These are phyloP conservation scores for Plenodomus lindquistii DNA, from an alignment of 2,329 filamentous ascomycete species.

Conservation along the genomic window DNA sequence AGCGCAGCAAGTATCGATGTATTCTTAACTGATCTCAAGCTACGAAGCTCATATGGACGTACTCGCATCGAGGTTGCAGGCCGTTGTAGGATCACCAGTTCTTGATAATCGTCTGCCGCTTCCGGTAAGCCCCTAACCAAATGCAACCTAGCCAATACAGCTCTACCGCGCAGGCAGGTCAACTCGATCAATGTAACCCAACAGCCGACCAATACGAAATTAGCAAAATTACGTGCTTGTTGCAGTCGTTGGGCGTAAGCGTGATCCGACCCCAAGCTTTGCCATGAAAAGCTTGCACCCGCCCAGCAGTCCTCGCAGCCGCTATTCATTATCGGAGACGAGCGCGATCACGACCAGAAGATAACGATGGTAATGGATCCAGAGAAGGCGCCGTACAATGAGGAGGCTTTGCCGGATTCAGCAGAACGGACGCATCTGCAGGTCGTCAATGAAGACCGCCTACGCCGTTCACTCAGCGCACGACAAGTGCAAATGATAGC, in stretches of 20 bases:
- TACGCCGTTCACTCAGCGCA: slow-evolving; percentile 32
- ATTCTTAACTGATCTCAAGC: too few species aligned
- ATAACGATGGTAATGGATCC: slow-evolving; percentile 16
- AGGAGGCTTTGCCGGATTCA: slow-evolving; percentile 13
- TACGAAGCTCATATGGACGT: too few species aligned
- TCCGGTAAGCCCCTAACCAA: background rate
- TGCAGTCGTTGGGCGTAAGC: slow-evolving; percentile 7
- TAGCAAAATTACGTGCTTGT: slow-evolving; percentile 27
- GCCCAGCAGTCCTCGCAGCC: slow-evolving; percentile 7
- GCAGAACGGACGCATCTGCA: slow-evolving; percentile 12
- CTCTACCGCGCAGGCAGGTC: background rate
- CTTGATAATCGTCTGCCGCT: background rate
- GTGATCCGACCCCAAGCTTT: slow-evolving; percentile 11
- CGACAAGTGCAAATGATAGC: slow-evolving; percentile 66
- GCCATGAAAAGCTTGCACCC: slow-evolving; percentile 27
- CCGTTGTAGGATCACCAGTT: background rate
- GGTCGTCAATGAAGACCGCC: slow-evolving; percentile 26
- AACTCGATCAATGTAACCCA: slow-evolving; percentile 5
- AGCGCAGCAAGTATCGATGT: too few species aligned
- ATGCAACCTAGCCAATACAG: background rate
- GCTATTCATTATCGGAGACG: background rate
- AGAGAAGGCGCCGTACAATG: slow-evolving; percentile 18
- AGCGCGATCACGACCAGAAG: background rate
- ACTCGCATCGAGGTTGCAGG: background rate
- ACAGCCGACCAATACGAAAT: slow-evolving; percentile 18